These are phyloP conservation scores for Gymnopilus junonius DNA, from an alignment of 768 basidiomycete genomes.

Conservation along the genomic window DNA sequence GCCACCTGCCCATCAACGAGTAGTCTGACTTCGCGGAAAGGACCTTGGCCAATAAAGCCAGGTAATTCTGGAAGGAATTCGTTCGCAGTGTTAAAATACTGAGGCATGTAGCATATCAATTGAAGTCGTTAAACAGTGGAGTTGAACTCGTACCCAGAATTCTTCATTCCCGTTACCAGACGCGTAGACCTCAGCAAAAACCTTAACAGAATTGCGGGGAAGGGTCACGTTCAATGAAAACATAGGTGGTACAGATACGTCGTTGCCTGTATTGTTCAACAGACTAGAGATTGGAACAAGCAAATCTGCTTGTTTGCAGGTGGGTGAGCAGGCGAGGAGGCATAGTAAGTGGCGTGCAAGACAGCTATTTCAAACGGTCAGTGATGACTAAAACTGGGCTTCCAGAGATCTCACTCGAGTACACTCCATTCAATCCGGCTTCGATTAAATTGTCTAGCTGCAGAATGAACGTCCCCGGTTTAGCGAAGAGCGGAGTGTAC, in stretches of 20 bases:
- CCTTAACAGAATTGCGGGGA: constrained; percentile 68
- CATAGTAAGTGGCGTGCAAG: constrained; percentile 73
- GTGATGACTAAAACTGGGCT: not conserved
- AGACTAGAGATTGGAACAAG: constrained; percentile 76
- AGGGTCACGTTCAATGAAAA: constrained; percentile 78
- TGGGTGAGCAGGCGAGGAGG: constrained; percentile 58
- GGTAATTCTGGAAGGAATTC: constrained; percentile 59
- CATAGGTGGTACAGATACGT: constrained; percentile 75
- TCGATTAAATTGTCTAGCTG: constrained; percentile 74
- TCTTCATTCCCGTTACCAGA: constrained; percentile 64
- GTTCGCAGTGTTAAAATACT: constrained; percentile 75
- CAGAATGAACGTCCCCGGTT: constrained; percentile 70
- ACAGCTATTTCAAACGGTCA: constrained; percentile 46
- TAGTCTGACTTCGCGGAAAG: constrained; percentile 54
- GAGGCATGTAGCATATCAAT: constrained; percentile 3
- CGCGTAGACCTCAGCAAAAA: constrained; percentile 74
- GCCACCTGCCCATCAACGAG: constrained; percentile 51
- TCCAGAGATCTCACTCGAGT: constrained; percentile 55
- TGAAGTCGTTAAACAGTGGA: not conserved
- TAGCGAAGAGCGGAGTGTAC: constrained; percentile 71
- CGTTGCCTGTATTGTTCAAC: constrained; percentile 64
- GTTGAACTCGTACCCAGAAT: constrained; percentile 63
- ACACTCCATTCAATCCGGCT: constrained; percentile 62
- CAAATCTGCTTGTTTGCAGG: constrained; percentile 61
- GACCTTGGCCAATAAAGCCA: constrained; percentile 47